phyloP scores from a whole-genome alignment of 805 yeast species.

The Suhomyces canberraensis region DNA sequence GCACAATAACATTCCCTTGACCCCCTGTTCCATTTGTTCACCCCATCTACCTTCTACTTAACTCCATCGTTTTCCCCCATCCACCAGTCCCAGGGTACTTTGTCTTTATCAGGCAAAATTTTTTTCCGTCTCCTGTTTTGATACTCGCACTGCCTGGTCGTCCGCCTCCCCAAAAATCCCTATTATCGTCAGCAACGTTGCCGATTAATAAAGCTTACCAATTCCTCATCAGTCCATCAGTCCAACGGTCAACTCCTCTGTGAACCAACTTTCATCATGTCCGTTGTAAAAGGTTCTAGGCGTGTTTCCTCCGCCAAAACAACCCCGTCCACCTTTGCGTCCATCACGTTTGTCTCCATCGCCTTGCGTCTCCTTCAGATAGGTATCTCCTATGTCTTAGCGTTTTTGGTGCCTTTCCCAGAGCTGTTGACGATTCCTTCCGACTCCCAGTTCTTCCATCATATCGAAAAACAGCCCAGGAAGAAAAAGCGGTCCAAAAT shows the following conservation, averaged over 20 bases:
- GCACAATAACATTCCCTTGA: neutral
- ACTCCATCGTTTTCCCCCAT: no score
- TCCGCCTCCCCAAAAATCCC: neutral
- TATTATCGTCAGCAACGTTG: neutral
- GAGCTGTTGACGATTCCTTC: constrained; percentile 3
- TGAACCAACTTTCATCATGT: no score
- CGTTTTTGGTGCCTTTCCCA: constrained; percentile 1
- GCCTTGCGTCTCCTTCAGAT: constrained; percentile 7
- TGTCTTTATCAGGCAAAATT: neutral
- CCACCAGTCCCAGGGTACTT: neutral
- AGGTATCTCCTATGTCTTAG: constrained; percentile 5
- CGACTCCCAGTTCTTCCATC: constrained; percentile 3
- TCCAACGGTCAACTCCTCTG: no score
- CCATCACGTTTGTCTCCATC: constrained; percentile 8
- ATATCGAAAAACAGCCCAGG: constrained; percentile 2
- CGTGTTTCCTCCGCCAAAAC: neutral
- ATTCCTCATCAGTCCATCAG: no score
- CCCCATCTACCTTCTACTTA: no score
- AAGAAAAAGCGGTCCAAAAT: neutral
- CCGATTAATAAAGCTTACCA: neutral
- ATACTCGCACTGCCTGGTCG: no score
- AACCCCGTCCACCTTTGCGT: constrained; percentile 3
- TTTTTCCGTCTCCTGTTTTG: no score
- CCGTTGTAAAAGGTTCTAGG: no score
- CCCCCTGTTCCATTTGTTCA: neutral